Base-by-base conservation (phyloP, 2,329 filamentous ascomycete species). In the Colletotrichum plurivorum region DNA sequence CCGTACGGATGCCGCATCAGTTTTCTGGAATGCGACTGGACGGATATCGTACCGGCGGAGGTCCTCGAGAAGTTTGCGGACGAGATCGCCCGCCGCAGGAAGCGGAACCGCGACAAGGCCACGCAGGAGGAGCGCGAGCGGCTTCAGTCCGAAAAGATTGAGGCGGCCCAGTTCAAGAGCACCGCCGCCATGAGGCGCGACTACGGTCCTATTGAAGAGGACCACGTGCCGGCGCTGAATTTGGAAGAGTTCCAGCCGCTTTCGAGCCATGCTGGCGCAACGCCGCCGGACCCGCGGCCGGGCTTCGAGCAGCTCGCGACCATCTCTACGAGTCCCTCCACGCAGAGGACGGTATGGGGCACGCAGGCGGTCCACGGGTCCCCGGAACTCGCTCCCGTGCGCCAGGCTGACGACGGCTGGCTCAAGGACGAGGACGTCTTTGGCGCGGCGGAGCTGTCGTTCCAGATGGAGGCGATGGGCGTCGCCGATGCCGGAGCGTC, bases 1-100 rank as follows among this genome's bases (percentile, higher is more conserved):
- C 95, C 95, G 0, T 90, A 93, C 58, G 95, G 95, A n/a, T 97
- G 94, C 78, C 92, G 97, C 73, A 93, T 98, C 49, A 94, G 88
- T 73, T 97, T 97, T 75, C 80, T 98, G 1, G 95, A 98, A 80
- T 98, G 95, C 76, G 94, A 98, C 78, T 98, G 95, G 95, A 94
- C 93, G 3, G 94, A 97, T 73, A 93, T 96, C 45, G 93, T 98
- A 5, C 87, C 90, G 3, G 85, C 90, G 1, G 91, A 93, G 58
- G 87, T 93, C 4, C 84, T 98, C n/a, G 90, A 90, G 46, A 86
- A 87, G 1, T 98, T 97, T 79, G 84, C 87, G n/a, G 81, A 85
- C 0, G 94, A 97, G 69, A 92, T 96, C 61, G 92, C 93, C 72
- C 87, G 89, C 65, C 87, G 95, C 61, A 87, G 94, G 64, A 94